A percentile compares a stretch with the other conserved stretches of the same genome.
Conservation (phyloP, 768 basidiomycete species). For the Favolaschia claudopus region DNA sequence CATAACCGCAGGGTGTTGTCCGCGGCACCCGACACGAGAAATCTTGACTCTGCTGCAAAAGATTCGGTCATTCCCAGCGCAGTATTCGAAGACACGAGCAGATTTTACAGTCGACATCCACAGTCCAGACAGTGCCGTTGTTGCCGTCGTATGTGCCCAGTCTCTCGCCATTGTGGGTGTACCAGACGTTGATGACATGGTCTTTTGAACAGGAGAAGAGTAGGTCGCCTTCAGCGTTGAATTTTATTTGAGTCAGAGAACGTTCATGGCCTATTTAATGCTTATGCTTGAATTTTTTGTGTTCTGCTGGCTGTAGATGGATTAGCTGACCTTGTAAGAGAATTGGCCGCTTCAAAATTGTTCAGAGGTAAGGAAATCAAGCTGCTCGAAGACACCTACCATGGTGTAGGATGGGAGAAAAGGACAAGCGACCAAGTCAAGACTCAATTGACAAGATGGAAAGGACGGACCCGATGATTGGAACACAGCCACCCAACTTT, state of each 20-base stretch:
- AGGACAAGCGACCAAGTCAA: neutral
- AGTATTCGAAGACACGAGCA: conserved; percentile 40
- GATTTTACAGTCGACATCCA: conserved; percentile 96
- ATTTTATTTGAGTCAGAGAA: conserved; percentile 96
- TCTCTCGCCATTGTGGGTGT: conserved; percentile 95
- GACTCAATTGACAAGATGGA: no score
- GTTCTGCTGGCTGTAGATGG: conserved; percentile 55
- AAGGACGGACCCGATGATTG: no score
- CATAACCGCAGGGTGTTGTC: conserved; percentile 94
- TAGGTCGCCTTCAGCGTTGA: conserved; percentile 95
- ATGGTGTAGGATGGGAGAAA: neutral
- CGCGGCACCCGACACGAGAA: conserved; percentile 90
- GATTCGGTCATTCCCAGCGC: neutral
- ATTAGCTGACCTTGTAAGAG: conserved; percentile 66
- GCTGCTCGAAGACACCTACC: neutral
- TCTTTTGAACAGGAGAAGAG: conserved; percentile 98
- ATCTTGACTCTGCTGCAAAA: conserved; percentile 74
- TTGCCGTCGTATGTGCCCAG: conserved; percentile 96
- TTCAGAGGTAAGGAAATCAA: neutral
- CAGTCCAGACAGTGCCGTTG: conserved; percentile 97
- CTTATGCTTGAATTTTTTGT: no score
- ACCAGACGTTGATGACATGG: conserved; percentile 95
- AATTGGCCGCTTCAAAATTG: conserved; percentile 67
- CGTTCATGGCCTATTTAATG: no score
- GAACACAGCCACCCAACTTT: neutral